Conservation (phyloP, 2,329 filamentous ascomycete genomes). For the Sordariomycetes sp. region DNA sequence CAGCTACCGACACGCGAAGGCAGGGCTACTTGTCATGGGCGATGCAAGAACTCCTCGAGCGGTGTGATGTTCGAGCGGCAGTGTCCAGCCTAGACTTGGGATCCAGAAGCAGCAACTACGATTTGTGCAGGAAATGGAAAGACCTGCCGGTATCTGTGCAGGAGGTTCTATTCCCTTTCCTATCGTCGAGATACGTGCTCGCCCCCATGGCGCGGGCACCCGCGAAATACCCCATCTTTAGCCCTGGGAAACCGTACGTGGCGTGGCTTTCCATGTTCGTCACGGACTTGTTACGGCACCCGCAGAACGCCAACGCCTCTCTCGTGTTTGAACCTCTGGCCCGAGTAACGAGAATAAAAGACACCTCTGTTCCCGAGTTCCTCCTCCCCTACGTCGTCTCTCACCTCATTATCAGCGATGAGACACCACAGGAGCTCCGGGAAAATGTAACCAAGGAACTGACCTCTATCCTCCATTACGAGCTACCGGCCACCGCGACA, state of each 20-base stretch:
- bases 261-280: constrained; percentile 76
- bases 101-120: constrained; percentile 33
- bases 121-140: constrained; percentile 65
- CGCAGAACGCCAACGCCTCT: constrained; percentile 61
- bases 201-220: constrained; percentile 46
- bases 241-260: constrained; percentile 54
- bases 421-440: constrained; percentile 47
- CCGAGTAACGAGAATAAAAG: constrained; percentile 74
- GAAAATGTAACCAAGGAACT: constrained; percentile 63
- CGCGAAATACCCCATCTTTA: constrained; percentile 70
- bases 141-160: constrained; percentile 66
- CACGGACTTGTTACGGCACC: constrained; percentile 70
- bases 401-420: constrained; percentile 68
- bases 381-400: constrained; percentile 79
- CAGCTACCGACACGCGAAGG: constrained; percentile 74
- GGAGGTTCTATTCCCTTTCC: constrained; percentile 78
- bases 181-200: constrained; percentile 74
- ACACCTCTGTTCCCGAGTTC: constrained; percentile 78
- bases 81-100: constrained; percentile 28
- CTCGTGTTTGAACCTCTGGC: constrained; percentile 74
- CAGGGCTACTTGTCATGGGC: constrained; percentile 90
- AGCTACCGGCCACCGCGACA: constrained; percentile 22
- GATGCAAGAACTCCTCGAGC: constrained; percentile 82
- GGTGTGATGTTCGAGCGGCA: constrained; percentile 59
- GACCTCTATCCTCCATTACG: constrained; percentile 59